Evolutionary conservation across 352 stramenopile species (phyloP).

Genomic region (Globisporangium paddicum): DNA sequence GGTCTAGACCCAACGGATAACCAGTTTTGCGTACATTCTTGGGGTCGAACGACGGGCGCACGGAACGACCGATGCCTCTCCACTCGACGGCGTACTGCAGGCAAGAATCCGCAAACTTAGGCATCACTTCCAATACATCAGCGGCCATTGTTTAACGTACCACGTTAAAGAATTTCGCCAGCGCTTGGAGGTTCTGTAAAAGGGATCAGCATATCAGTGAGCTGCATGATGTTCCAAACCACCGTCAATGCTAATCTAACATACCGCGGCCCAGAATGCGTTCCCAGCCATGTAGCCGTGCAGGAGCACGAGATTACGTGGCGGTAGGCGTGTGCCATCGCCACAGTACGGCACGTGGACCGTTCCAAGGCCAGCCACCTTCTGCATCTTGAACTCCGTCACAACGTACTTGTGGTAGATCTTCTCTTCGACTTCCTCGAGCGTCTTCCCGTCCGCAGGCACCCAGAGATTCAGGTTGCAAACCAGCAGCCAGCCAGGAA

Average conservation of each 20-base stretch:
- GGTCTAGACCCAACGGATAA: too few relatives aligned
- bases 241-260: background rate
- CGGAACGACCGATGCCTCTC: slow-evolving; percentile 72
- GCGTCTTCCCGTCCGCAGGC: slow-evolving; percentile 35
- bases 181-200: slow-evolving; percentile 59
- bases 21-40: slow-evolving; percentile 30
- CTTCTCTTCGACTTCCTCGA: slow-evolving; percentile 54
- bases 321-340: slow-evolving; percentile 39
- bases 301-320: slow-evolving; percentile 61
- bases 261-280: slow-evolving; percentile 66
- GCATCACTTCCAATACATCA: too few relatives aligned
- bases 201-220: background rate
- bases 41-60: slow-evolving; percentile 50
- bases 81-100: slow-evolving; percentile 76
- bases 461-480: slow-evolving; percentile 53
- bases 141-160: slow-evolving; percentile 22
- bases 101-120: background rate
- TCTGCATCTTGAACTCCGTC: slow-evolving; percentile 45
- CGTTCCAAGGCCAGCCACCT: slow-evolving; percentile 62
- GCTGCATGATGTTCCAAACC: background rate
- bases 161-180: slow-evolving; percentile 78
- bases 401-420: slow-evolving; percentile 69
- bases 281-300: slow-evolving; percentile 80
- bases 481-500: slow-evolving; percentile 44
- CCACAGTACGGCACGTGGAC: slow-evolving; percentile 76